These are phyloP conservation scores for Ceratocystis lukuohia DNA, from an alignment of 2,329 filamentous ascomycete genomes.

Conservation along the genomic window DNA sequence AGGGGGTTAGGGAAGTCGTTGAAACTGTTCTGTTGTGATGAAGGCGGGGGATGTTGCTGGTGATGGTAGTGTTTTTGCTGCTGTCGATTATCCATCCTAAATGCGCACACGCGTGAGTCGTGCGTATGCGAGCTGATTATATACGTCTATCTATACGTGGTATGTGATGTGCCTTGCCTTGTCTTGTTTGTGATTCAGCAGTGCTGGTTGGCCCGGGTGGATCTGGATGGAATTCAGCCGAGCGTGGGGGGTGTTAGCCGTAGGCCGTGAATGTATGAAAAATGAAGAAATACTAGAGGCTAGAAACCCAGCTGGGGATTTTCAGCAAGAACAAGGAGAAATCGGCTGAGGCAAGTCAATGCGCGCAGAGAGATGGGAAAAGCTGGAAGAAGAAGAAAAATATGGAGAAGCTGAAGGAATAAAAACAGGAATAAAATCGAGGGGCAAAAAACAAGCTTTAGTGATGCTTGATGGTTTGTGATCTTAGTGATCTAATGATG, in stretches of 20 bases:
- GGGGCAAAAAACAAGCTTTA: neutral
- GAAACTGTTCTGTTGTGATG: constrained; percentile 10
- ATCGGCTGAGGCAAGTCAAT: neutral
- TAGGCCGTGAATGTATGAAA: neutral
- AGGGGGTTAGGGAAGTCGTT: constrained; percentile 13
- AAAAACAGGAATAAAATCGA: neutral
- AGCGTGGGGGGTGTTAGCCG: constrained; percentile 1
- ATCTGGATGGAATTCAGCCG: neutral
- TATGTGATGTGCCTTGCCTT: no score
- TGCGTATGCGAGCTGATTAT: neutral
- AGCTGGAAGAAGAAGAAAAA: neutral
- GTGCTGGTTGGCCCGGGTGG: no score
- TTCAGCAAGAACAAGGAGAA: neutral
- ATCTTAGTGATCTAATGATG: no score
- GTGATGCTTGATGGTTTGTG: no score
- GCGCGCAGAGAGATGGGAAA: neutral
- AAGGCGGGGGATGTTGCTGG: neutral
- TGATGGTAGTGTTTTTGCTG: neutral
- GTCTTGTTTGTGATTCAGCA: no score
- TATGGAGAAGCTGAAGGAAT: neutral
- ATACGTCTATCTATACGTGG: no score
- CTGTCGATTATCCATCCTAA: neutral
- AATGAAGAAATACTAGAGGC: constrained; percentile 1
- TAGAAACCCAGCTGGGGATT: neutral
- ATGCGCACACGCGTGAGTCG: neutral